Conservation (phyloP, 2,329 filamentous ascomycete genomes). For the Capronia coronata region DNA sequence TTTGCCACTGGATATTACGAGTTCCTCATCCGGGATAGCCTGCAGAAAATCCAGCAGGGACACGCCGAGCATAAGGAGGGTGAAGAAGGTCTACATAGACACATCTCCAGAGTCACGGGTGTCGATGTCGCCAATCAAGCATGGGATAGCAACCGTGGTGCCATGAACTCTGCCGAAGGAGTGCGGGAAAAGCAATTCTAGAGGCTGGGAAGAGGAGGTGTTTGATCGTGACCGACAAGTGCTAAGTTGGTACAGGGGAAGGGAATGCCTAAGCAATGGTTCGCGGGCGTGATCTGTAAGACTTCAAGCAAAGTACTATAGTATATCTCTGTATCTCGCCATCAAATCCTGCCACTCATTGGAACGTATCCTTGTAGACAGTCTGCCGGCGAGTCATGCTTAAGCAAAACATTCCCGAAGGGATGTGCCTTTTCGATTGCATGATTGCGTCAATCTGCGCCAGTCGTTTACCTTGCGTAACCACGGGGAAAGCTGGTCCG, state of each 20-base stretch:
- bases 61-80: slow-evolving; percentile 47
- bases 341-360: slow-evolving; percentile 75
- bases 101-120: slow-evolving; percentile 36
- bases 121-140: slow-evolving; percentile 5
- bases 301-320: neutral
- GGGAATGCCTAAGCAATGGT: no score
- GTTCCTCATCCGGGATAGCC: slow-evolving; percentile 48
- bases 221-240: no score
- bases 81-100: slow-evolving; percentile 45
- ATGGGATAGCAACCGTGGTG: slow-evolving; percentile 12
- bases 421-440: slow-evolving; percentile 44
- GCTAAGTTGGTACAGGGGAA: no score
- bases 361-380: slow-evolving; percentile 55
- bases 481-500: slow-evolving; percentile 51
- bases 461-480: slow-evolving; percentile 92
- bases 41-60: slow-evolving; percentile 47
- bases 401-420: slow-evolving; percentile 27
- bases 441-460: slow-evolving; percentile 64
- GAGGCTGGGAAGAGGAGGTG: no score
- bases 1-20: slow-evolving; percentile 53
- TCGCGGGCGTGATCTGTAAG: no score
- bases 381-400: slow-evolving; percentile 72
- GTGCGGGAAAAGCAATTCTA: slow-evolving; percentile 19
- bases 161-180: slow-evolving; percentile 21
- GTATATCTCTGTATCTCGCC: slow-evolving; percentile 64